Conservation (phyloP, 192 early-diverging fungal species). For the Coemansia sp. region DNA sequence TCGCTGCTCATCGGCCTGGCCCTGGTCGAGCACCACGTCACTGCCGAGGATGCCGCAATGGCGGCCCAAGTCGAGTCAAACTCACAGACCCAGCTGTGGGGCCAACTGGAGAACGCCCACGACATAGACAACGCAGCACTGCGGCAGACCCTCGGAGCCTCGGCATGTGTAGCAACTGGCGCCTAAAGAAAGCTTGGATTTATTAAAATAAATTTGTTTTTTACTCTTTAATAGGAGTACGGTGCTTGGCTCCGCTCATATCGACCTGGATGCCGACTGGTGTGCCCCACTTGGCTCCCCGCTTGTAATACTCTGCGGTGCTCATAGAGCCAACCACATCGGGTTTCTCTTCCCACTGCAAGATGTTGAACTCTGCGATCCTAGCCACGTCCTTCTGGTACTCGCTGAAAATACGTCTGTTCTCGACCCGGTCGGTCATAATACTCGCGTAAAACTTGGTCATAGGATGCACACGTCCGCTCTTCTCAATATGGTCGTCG, state of each 20-base stretch:
- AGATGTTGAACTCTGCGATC: conserved; percentile 42
- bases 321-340: conserved; percentile 11
- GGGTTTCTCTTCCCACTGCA: conserved; percentile 44
- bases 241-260: conserved; percentile 24
- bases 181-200: conserved; percentile 6
- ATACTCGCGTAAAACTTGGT: conserved; percentile 44
- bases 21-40: conserved; percentile 72
- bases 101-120: conserved; percentile 78
- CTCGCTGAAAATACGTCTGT: conserved; percentile 34
- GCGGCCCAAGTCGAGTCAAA: conserved; percentile 83
- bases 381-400: conserved; percentile 45
- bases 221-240: conserved; percentile 35
- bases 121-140: conserved; percentile 54
- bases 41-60: conserved; percentile 70
- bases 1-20: conserved; percentile 88
- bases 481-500: conserved; percentile 49
- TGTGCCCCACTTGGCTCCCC: conserved; percentile 40
- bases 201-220: neutral
- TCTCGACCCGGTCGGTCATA: conserved; percentile 34
- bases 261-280: conserved; percentile 38
- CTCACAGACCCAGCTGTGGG: conserved; percentile 89
- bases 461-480: conserved; percentile 46
- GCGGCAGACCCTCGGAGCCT: conserved; percentile 75
- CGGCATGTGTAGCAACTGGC: conserved; percentile 55
- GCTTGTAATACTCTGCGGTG: conserved; percentile 32